Evolutionary conservation across 495 filamentous ascomycete species (phyloP).

Genomic region (Trichocladium antarcticum): DNA sequence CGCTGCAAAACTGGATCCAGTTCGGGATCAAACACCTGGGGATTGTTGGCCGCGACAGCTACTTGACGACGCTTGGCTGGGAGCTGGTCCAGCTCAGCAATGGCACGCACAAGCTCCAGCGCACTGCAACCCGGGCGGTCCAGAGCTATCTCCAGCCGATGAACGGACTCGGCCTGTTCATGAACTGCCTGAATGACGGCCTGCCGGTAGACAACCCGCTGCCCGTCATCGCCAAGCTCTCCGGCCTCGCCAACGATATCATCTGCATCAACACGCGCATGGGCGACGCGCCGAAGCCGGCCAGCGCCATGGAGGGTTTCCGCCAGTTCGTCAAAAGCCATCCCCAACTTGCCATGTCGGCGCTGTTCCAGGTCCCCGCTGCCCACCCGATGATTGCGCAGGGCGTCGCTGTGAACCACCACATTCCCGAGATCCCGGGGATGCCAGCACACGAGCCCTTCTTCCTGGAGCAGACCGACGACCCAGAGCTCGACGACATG

Average conservation of each 20-base stretch:
- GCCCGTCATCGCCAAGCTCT: conserved; percentile 15
- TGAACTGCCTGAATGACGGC: conserved; percentile 15
- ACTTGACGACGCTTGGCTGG: conserved; percentile 20
- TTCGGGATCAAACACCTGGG: conserved; percentile 15
- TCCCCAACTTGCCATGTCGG: conserved; percentile 9
- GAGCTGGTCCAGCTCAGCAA: conserved; percentile 8
- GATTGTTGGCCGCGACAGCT: conserved; percentile 14
- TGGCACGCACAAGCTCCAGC: conserved; percentile 14
- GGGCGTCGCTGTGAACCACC: conserved; percentile 3
- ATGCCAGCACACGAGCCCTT: background rate
- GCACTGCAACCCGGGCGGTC: background rate
- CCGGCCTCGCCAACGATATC: conserved; percentile 14
- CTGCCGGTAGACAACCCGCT: conserved; percentile 16
- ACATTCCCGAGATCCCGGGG: background rate
- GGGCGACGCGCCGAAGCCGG: background rate
- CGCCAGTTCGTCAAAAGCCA: conserved; percentile 6
- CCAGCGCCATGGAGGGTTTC: conserved; percentile 2
- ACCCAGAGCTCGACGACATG: conserved; percentile 7
- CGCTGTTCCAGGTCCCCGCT: conserved; percentile 5
- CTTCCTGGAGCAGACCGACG: background rate
- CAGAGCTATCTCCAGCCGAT: conserved; percentile 15
- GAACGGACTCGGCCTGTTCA: conserved; percentile 19
- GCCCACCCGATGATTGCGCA: conserved; percentile 3
- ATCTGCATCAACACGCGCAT: conserved; percentile 19
- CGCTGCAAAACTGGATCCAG: conserved; percentile 19